A percentile compares a stretch with the other conserved stretches of the same genome.
These are phyloP conservation scores for Echeveria elegans DNA, from an alignment of 164 flowering plant species.

Conservation along the genomic window DNA sequence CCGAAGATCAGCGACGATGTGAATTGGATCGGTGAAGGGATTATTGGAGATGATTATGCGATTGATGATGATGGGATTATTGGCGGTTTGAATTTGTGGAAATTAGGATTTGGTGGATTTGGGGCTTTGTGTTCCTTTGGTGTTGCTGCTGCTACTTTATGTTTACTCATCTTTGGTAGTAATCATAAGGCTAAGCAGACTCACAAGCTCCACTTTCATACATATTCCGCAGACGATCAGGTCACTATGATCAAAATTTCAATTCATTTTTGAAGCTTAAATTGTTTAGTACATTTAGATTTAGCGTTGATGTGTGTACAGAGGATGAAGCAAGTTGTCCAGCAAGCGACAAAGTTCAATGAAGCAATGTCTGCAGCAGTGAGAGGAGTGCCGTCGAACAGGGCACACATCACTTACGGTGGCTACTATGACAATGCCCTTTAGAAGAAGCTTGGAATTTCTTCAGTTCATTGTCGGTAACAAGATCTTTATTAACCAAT, in stretches of 20 bases:
- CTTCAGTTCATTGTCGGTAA: not conserved
- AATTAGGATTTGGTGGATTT: conserved; percentile 1
- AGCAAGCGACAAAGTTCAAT: not conserved
- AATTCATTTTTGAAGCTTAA: not conserved
- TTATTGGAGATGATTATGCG: conserved; percentile 4
- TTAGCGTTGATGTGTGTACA: not conserved
- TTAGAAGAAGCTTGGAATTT: not conserved
- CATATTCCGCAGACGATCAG: not conserved
- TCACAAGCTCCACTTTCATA: not conserved
- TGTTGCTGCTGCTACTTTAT: not conserved
- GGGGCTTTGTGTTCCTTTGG: not conserved
- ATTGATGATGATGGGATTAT: not conserved
- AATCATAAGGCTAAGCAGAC: not conserved
- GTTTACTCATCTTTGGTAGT: not conserved
- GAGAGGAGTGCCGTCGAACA: not conserved
- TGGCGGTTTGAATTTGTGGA: not conserved
- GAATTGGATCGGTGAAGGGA: conserved; percentile 4
- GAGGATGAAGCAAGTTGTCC: conserved; percentile 2
- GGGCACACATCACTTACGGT: conserved; percentile 6
- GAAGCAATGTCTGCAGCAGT: conserved; percentile 5
- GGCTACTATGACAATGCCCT: not conserved
- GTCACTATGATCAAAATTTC: not conserved
- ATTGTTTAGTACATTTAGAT: not conserved
- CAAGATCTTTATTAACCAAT: not conserved
- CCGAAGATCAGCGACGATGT: not conserved